Base-by-base conservation (phyloP, 73 alveolate genomes). In the Breviolum minutum region DNA sequence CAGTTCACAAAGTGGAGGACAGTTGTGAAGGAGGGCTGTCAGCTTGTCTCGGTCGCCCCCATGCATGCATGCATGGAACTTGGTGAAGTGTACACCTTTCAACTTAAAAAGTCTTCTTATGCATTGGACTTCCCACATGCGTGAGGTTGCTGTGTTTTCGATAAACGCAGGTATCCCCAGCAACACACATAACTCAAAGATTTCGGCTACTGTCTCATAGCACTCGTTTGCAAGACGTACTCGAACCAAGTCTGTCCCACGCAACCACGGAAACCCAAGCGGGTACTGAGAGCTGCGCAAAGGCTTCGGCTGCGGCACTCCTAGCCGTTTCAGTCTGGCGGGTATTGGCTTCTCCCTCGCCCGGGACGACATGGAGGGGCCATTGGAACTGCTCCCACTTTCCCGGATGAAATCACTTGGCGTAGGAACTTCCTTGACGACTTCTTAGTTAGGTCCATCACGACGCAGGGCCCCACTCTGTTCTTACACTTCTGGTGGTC, bases 41-140 rank as follows among this genome's bases (percentile, higher is more conserved):
- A 17, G 6, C 62, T 84, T 84, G 61, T 61, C 94, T 5, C 94
- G 76, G 48, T 60, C 62, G 9, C 94, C 94, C 32, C 94, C 94
- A 61, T 84, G 94, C 94, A 84, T 84, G 63, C 94, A 84, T 12
- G n/a, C 79, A 11, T 84, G 94, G 62, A n/a, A 63, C 32, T 76
- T 84, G 61, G 94, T 84, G 79, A 84, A 62, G 79, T 9, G 24
- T 60, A 84, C 77, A 2, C 77, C 77, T 2, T 60, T 17, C 22
- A 62, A 11, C 24, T 26, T 11, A 61, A 84, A 62, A 11, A 84
- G 26, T 9, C 61, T 77, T 24, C 7, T 61, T 48, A 84, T 26
- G 12, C n/a, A 22, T 26, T 76, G 94, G 24, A 62, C 79, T 48
- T 13, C 16, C 92, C 92, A 60, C 79, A 84, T 26, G 62, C 16